These are phyloP conservation scores for Streptanthus diversifolius DNA, from an alignment of 345 rosid genomes.

Conservation along the genomic window DNA sequence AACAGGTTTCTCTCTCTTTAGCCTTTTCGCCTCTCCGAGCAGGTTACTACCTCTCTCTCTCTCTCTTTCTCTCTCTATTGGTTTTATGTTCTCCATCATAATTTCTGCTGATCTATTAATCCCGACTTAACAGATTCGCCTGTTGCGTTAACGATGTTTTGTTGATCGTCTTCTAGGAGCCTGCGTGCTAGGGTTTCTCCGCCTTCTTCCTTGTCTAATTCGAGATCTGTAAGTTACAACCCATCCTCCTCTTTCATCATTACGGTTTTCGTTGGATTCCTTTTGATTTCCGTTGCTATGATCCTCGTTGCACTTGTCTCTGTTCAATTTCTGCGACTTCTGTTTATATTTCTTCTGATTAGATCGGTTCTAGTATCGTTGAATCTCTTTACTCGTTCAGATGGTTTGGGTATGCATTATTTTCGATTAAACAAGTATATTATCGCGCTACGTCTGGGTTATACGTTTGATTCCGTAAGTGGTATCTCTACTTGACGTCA, in stretches of 20 bases:
- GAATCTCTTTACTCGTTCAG: constrained; percentile 7
- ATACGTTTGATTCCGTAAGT: neutral
- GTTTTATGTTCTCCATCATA: neutral
- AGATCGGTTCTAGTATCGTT: neutral
- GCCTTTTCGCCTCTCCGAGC: neutral
- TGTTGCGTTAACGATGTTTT: neutral
- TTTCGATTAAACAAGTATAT: neutral
- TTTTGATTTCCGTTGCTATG: neutral
- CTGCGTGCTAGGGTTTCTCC: neutral
- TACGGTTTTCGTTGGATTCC: neutral
- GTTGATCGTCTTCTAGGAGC: constrained; percentile 16
- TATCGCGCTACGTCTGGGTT: neutral
- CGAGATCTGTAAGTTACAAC: constrained; percentile 29
- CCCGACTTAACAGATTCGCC: neutral
- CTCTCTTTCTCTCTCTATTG: neutral
- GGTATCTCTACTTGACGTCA: neutral
- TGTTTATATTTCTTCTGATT: neutral
- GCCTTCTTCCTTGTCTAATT: neutral
- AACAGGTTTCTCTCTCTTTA: neutral
- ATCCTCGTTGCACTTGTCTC: constrained; percentile 2
- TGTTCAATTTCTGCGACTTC: neutral
- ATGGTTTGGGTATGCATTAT: neutral
- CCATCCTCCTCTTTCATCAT: neutral
- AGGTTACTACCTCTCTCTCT: constrained; percentile 7
- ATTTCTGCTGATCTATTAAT: constrained; percentile 3